Evolutionary conservation across 768 basidiomycete genomes (phyloP).

Genomic region (Tulasnella sp.): DNA sequence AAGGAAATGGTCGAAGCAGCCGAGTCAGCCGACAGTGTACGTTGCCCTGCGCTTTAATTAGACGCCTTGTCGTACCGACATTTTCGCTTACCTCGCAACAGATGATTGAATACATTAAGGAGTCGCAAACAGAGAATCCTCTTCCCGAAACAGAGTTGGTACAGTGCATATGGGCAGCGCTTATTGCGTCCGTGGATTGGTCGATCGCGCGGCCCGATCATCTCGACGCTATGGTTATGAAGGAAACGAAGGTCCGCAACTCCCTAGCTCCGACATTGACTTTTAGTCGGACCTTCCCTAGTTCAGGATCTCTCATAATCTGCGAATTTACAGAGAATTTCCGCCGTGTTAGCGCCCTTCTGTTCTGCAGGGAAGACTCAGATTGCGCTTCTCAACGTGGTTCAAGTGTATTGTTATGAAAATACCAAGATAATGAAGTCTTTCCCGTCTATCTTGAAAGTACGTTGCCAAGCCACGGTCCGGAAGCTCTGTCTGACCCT

Average conservation of each 20-base stretch:
- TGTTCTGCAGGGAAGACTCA: constrained; percentile 86
- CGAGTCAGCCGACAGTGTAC: constrained; percentile 69
- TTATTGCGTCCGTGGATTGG: constrained; percentile 89
- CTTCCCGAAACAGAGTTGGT: constrained; percentile 85
- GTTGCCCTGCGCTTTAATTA: constrained; percentile 37
- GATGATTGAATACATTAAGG: constrained; percentile 77
- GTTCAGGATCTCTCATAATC: constrained; percentile 16
- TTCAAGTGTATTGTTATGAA: constrained; percentile 96
- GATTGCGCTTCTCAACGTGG: constrained; percentile 91
- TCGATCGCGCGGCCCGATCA: constrained; percentile 81
- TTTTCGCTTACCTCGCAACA: constrained; percentile 42
- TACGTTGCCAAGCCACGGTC: constrained; percentile 38
- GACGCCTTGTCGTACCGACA: neutral
- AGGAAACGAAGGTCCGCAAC: constrained; percentile 77
- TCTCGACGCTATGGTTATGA: constrained; percentile 83
- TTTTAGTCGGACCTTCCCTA: constrained; percentile 19
- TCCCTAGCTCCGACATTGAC: neutral
- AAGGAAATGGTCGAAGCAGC: constrained; percentile 70
- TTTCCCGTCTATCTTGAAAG: constrained; percentile 95
- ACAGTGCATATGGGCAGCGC: constrained; percentile 88
- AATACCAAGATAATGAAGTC: constrained; percentile 93
- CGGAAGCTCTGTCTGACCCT: constrained; percentile 1
- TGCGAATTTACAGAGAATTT: constrained; percentile 62
- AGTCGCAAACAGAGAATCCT: constrained; percentile 73
- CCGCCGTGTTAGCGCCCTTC: constrained; percentile 88